phyloP scores from a whole-genome alignment of 768 basidiomycete genomes.

The Harrya chromipes region DNA sequence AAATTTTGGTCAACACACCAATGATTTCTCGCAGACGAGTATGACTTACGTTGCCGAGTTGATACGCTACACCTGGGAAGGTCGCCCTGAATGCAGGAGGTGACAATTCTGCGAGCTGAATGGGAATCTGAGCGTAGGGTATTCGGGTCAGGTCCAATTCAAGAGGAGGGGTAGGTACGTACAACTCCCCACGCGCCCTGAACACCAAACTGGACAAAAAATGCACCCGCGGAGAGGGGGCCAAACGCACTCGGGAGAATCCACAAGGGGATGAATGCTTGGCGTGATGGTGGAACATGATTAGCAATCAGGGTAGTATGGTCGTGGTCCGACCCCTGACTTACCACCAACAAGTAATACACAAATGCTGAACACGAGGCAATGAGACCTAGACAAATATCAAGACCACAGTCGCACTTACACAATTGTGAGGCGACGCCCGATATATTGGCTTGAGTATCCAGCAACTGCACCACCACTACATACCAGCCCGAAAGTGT shows the following conservation, averaged over 20 bases:
- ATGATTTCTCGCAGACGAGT: background rate
- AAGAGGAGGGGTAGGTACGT: conserved; percentile 25
- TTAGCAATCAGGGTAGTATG: background rate
- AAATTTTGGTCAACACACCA: background rate
- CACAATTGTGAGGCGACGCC: conserved; percentile 77
- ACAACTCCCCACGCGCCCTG: conserved; percentile 92
- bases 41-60: conserved; percentile 60
- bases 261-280: conserved; percentile 74
- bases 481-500: background rate
- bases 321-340: conserved; percentile 11
- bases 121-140: conserved; percentile 50
- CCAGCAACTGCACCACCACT: conserved; percentile 72
- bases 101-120: conserved; percentile 79
- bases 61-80: conserved; percentile 84
- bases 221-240: conserved; percentile 75
- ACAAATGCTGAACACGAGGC: conserved; percentile 16
- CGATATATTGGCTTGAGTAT: conserved; percentile 68
- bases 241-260: conserved; percentile 69
- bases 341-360: conserved; percentile 24
- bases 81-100: conserved; percentile 88
- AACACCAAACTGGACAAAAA: conserved; percentile 83
- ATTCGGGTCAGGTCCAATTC: background rate
- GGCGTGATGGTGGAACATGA: background rate
- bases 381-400: background rate
- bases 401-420: background rate